Conservation (phyloP, 345 rosid species). For the Cardamine resedifolia region DNA sequence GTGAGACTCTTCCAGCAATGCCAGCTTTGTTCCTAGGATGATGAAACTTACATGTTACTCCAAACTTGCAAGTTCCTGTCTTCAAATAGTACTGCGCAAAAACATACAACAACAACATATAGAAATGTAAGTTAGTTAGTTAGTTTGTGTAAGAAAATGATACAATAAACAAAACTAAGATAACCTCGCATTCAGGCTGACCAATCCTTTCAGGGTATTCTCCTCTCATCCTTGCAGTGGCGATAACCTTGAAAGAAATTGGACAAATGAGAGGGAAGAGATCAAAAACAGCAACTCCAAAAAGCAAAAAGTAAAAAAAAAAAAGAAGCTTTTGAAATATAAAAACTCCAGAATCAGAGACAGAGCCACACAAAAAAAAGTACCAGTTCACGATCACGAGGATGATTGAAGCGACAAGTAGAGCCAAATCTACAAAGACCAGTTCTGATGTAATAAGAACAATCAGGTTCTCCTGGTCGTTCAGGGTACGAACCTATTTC, state of each 20-base stretch:
- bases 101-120: too few species aligned
- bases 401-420: slow-evolving; percentile 53
- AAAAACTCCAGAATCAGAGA: background rate
- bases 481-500: slow-evolving; percentile 80
- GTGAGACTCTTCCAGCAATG: slow-evolving; percentile 81
- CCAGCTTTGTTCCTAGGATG: slow-evolving; percentile 99
- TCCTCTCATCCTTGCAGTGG: slow-evolving; percentile 88
- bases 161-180: background rate
- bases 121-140: slow-evolving; percentile 24
- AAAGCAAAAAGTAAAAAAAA: too few species aligned
- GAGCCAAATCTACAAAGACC: slow-evolving; percentile 92
- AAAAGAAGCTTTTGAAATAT: slow-evolving; percentile 5
- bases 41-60: slow-evolving; percentile 99
- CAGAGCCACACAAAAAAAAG: background rate
- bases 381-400: slow-evolving; percentile 96
- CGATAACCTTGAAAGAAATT: slow-evolving; percentile 71
- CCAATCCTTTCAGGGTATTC: slow-evolving; percentile 96
- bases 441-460: slow-evolving; percentile 95
- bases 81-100: slow-evolving; percentile 79
- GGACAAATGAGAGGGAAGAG: background rate
- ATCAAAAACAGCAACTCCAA: background rate
- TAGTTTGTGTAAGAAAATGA: slow-evolving; percentile 6
- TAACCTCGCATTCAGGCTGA: slow-evolving; percentile 97
- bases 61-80: slow-evolving; percentile 99
- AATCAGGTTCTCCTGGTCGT: slow-evolving; percentile 92